Base-by-base conservation (phyloP, 441 rosid genomes). In the Metrosideros polymorpha region DNA sequence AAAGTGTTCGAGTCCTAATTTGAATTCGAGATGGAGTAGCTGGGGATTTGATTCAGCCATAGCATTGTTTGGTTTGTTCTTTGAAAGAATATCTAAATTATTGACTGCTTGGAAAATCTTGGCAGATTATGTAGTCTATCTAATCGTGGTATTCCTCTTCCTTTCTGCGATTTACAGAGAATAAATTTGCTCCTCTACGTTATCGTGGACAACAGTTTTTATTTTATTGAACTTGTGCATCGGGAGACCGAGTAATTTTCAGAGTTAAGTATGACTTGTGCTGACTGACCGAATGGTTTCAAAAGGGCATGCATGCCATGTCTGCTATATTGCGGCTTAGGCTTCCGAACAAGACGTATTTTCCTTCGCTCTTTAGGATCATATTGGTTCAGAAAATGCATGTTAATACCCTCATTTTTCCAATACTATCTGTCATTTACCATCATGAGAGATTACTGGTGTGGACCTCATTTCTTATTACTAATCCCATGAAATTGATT, bases 201-300 rank as follows among this genome's bases (percentile, higher is more conserved):
- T 35, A 18, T 0, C 0, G 0, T 19, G 14, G 14, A 66, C 0
- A 1, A 18, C 7, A 63, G 27, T 0, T 29, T 32, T 19, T 25
- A n/a, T 61, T 63, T 63, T 32, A 10, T 4, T 66, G 77, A 1
- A 66, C 77, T 66, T 0, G 4, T 66, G 45, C 77, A 66, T 9
- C 1, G 6, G 27, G 77, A 39, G 14, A 66, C 45, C 0, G 8
- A 66, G 43, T 35, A 19, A 66, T 35, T 66, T 35, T 66, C 45
- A 0, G 27, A 19, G 45, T 66, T 35, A 18, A 32, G 14, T 32
- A 32, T 0, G 7, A 35, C 45, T 66, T 35, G 18, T 66, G 27
- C 45, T 9, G 77, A 19, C 45, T 0, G 25, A 66, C 14, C 2
- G 2, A 32, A 66, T 22, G 12, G 27, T 9, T 66, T 32, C 27